Evolutionary conservation across 106 monocot species (phyloP).

Genomic region (Alisma plantagoaquatica): DNA sequence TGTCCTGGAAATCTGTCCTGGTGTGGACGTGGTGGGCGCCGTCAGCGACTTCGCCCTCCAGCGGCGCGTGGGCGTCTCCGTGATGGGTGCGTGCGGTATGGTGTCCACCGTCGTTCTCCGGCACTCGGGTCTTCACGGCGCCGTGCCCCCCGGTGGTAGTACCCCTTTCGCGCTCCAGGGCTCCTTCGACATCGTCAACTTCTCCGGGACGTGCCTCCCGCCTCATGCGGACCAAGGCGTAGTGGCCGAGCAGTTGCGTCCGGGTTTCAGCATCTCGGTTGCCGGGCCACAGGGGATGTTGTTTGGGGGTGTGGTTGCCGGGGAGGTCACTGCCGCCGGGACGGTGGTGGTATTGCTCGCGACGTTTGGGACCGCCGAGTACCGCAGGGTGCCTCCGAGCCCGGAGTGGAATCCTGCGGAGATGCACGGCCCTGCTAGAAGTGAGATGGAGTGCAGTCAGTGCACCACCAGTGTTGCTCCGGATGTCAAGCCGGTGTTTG

Average conservation of each 20-base stretch:
- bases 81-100: conserved; percentile 17
- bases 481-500: too few relatives aligned
- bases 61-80: conserved; percentile 16
- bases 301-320: conserved; percentile 4
- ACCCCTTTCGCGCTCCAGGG: conserved; percentile 20
- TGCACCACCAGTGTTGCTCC: too few relatives aligned
- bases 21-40: conserved; percentile 14
- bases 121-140: conserved; percentile 10
- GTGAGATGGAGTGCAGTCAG: too few relatives aligned
- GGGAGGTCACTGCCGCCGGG: conserved; percentile 3
- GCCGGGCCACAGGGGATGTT: conserved; percentile 14
- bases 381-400: background rate
- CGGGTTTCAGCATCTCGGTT: conserved; percentile 6
- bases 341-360: conserved; percentile 7
- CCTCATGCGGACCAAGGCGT: too few relatives aligned
- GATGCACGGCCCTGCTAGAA: too few relatives aligned
- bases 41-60: conserved; percentile 21
- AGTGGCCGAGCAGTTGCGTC: background rate
- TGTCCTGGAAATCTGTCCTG: conserved; percentile 17
- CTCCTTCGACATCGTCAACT: conserved; percentile 35
- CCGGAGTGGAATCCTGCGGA: background rate
- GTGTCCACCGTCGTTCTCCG: conserved; percentile 21
- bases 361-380: conserved; percentile 9
- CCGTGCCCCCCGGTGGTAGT: background rate
- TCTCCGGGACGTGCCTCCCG: conserved; percentile 33